Conservation (phyloP, 2,329 filamentous ascomycete species). For the Aphanoascus verrucosus region DNA sequence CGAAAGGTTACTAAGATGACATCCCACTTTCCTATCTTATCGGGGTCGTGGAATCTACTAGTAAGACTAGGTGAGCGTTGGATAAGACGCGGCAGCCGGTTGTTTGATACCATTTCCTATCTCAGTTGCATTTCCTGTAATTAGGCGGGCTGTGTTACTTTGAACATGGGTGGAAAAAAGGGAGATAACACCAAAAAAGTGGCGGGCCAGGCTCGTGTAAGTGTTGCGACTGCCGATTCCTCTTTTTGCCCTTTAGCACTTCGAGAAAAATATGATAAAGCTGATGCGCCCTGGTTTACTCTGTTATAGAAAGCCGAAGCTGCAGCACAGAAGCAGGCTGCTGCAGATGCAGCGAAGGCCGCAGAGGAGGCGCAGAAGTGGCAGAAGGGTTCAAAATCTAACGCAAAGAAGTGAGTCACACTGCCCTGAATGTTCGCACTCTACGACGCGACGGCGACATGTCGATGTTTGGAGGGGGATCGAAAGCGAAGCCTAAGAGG, state of each 20-base stretch:
- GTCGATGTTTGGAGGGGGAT: too few species aligned
- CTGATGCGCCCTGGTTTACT: neutral
- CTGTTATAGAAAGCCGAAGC: conserved; percentile 67
- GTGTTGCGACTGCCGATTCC: conserved; percentile 24
- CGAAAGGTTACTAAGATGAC: too few species aligned
- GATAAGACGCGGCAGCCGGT: too few species aligned
- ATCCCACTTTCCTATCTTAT: too few species aligned
- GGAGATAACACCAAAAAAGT: conserved; percentile 80
- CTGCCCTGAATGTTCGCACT: neutral
- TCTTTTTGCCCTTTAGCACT: neutral
- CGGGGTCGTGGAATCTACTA: too few species aligned
- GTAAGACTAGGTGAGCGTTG: too few species aligned
- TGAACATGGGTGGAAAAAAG: conserved; percentile 61
- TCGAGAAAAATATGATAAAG: neutral
- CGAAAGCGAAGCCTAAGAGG: too few species aligned
- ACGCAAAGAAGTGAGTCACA: conserved; percentile 68
- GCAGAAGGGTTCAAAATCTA: conserved; percentile 75
- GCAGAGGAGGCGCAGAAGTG: conserved; percentile 65
- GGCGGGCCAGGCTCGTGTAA: conserved; percentile 61
- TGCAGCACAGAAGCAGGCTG: conserved; percentile 68
- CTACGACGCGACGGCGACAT: too few species aligned
- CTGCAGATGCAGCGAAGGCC: conserved; percentile 54
- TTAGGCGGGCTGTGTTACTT: neutral
- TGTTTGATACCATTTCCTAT: neutral
- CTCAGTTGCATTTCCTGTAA: neutral